Base-by-base conservation (phyloP, 2,329 filamentous ascomycete genomes). In the Colletotrichum sp. region DNA sequence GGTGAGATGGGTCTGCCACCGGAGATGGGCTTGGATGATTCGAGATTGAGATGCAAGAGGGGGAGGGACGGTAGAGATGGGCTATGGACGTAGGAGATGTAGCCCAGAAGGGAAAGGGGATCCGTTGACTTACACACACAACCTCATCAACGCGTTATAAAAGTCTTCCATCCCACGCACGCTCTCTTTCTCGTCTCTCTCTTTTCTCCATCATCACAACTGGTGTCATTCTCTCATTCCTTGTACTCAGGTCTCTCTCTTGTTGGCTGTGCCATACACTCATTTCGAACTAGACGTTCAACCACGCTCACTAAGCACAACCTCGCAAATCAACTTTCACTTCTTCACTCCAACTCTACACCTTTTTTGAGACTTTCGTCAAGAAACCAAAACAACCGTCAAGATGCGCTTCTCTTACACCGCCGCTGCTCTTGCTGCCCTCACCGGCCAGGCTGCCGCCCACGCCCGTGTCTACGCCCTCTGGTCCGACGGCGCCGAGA, bases 401-500 rank as follows among this genome's bases (percentile, higher is more conserved):
- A 84, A 80, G 55, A 86, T 86, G 85, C 83, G 80, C 79, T 83
- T 83, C 79, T 76, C 80, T 61, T 52, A 68, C 73, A 75, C 73
- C 38, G 69, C 73, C 24, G 74, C 81, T 65, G 77, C 80, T 67
- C 65, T 76, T 34, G 80, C 83, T 73, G 79, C 80, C 76, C 78
- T 86, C 77, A 83, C 84, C 79, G 82, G 77, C 81, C 80, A 79
- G 76, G 85, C 82, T 76, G 82, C 85, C 43, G 87, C 85, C 76
- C 89, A 90, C 82, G 82, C 88, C 71, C 84, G 81, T 52, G 86
- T 88, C 78, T 87, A 86, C 79, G 78, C 86, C 64, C 84, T 88
- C 73, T 89, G 84, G 85, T 85, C 89, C 75, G 86, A 89, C 81
- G 87, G 83, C 70, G 79, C 83, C 55, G 86, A 88, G 78, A n/a